Evolutionary conservation across 148 eudicot species (phyloP), one percentile per base, ranked within the genome.

Genomic region (Rhododendron ovatum): DNA sequence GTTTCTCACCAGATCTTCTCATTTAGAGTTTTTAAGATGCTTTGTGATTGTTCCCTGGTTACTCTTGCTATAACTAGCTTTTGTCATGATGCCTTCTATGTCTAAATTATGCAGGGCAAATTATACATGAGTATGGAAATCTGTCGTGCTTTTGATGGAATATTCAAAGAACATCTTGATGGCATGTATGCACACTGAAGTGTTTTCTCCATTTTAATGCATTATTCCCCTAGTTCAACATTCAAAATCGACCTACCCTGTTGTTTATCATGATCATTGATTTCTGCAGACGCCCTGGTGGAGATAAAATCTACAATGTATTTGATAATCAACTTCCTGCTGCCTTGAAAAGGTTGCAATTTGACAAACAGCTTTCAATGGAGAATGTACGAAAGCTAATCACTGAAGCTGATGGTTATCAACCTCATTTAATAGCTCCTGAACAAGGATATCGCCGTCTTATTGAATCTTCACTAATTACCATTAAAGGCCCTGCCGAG

Each of bases 291-390:
- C 98, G 99, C 53, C 85, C 98, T 77, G 99, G 98, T 87, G 99
- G 98, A 91, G 99, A 97, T 87, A 97, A 92, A 88, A 90, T 97
- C 57, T 95, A 97, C 85, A 88, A 91, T 47, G 96, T 97, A 47
- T 97, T 97, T 91, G 99, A 95, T 88, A 97, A 92, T 93, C 99
- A 94, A 87, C 98, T 97, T 86, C 99, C 98, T n/a, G 95, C 98
- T 89, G 99, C 98, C 47, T 87, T 97, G 88, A 95, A 97, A 89
- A 94, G 98, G 90, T 91, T 97, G 92, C 98, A 97, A 87, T 97
- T 97, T 89, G 99, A 97, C 90, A 97, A 92, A 91, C 98, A 97
- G 76, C 98, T 97, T 89, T 94, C 98, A 51, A 93, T 95, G 98
- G 99, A 97, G 22, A 97, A 97, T 86, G 96, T 97, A 77, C 86